Conservation (phyloP, 192 early-diverging fungal genomes). For the Neocallimastix lanati region DNA sequence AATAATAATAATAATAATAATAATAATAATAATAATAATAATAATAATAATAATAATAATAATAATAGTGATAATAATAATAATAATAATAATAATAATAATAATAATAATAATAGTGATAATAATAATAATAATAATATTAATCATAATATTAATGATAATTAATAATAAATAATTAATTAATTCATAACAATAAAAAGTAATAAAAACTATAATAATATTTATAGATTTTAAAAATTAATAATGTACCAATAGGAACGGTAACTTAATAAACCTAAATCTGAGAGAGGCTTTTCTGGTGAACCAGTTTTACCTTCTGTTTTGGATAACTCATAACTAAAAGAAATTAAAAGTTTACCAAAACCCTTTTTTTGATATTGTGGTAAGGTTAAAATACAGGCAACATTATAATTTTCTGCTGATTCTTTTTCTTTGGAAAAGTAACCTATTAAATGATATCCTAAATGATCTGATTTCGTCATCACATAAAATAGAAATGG, state of each 20-base stretch:
- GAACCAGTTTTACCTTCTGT: conserved; percentile 85
- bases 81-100: no score
- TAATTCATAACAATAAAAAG: no score
- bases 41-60: no score
- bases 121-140: no score
- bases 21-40: no score
- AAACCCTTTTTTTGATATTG: conserved; percentile 92
- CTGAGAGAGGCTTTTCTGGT: conserved; percentile 95
- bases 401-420: conserved; percentile 88
- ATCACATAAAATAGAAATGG: conserved; percentile 96
- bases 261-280: conserved; percentile 84
- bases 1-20: no score
- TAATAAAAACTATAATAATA: no score
- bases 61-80: no score
- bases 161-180: no score
- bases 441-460: conserved; percentile 86
- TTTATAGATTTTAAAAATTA: no score
- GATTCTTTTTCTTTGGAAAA: conserved; percentile 99
- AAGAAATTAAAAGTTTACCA: conserved; percentile 81
- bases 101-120: no score
- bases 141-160: no score
- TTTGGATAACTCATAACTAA: conserved; percentile 90
- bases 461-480: conserved; percentile 67
- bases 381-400: conserved; percentile 94
- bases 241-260: conserved; percentile 59